phyloP scores from a whole-genome alignment of 192 early-diverging fungal genomes.

The Fimicolochytrium jonesii region DNA sequence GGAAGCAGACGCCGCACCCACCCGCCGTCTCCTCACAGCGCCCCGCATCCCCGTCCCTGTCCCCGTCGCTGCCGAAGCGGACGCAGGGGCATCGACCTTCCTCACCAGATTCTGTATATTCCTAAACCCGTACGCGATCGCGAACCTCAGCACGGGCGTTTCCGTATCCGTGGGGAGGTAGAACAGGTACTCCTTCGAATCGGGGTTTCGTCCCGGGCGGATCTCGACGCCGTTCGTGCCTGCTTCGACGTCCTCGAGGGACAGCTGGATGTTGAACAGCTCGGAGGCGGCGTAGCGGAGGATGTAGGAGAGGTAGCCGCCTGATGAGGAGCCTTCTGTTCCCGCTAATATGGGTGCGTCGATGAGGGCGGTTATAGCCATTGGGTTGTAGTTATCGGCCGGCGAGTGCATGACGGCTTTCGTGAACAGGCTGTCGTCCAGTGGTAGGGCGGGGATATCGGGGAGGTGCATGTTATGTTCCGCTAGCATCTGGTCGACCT shows the following conservation, averaged over 20 bases:
- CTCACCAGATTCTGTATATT: slow-evolving; percentile 97
- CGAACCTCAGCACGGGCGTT: slow-evolving; percentile 71
- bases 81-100: slow-evolving; percentile 68
- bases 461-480: slow-evolving; percentile 55
- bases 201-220: slow-evolving; percentile 74
- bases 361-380: background rate
- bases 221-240: slow-evolving; percentile 53
- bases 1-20: background rate
- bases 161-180: slow-evolving; percentile 35
- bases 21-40: background rate
- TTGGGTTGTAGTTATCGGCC: background rate
- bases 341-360: slow-evolving; percentile 43
- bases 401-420: slow-evolving; percentile 10
- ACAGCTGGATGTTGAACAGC: slow-evolving; percentile 67
- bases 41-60: no score
- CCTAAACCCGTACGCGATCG: slow-evolving; percentile 88
- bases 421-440: slow-evolving; percentile 42
- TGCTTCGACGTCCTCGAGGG: slow-evolving; percentile 49
- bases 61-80: slow-evolving; percentile 1
- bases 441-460: no score
- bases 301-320: slow-evolving; percentile 87
- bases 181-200: slow-evolving; percentile 64
- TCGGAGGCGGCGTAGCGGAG: slow-evolving; percentile 74
- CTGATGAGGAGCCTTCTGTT: slow-evolving; percentile 78
- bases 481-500: slow-evolving; percentile 81